Evolutionary conservation across 352 stramenopile genomes (phyloP).

Genomic region (Phytopythium oedochilum): DNA sequence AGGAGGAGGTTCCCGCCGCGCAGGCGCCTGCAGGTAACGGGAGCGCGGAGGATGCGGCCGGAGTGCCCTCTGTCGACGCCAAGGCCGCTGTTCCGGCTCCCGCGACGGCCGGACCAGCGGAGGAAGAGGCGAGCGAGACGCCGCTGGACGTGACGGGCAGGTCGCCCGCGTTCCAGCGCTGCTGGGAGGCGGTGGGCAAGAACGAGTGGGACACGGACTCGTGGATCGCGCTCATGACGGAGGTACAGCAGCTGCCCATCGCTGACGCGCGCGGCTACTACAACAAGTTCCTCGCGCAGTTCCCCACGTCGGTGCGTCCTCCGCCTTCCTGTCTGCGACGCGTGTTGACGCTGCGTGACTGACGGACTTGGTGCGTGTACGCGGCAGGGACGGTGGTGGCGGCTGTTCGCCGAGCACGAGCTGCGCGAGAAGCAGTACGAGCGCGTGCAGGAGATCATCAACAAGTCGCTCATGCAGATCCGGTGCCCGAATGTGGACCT

Average conservation of each 20-base stretch:
- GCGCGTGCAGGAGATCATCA: constrained; percentile 84
- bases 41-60: neutral
- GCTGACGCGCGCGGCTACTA: constrained; percentile 71
- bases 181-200: constrained; percentile 40
- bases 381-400: constrained; percentile 73
- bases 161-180: constrained; percentile 63
- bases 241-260: constrained; percentile 63
- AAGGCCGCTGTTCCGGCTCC: no score
- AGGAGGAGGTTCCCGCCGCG: neutral
- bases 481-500: constrained; percentile 79
- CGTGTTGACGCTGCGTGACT: neutral
- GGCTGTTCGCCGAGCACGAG: constrained; percentile 83
- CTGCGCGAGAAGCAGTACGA: constrained; percentile 82
- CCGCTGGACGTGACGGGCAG: constrained; percentile 13
- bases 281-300: constrained; percentile 65
- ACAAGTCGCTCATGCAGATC: constrained; percentile 84
- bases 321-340: neutral
- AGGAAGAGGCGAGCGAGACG: neutral
- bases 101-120: neutral
- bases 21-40: neutral
- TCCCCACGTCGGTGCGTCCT: constrained; percentile 50
- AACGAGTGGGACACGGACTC: constrained; percentile 72
- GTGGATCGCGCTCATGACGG: constrained; percentile 76
- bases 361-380: neutral
- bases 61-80: no score